A percentile compares a stretch with the other conserved stretches of the same genome.
Conservation (phyloP, 805 yeast genomes). For the Lipomyces japonicus region DNA sequence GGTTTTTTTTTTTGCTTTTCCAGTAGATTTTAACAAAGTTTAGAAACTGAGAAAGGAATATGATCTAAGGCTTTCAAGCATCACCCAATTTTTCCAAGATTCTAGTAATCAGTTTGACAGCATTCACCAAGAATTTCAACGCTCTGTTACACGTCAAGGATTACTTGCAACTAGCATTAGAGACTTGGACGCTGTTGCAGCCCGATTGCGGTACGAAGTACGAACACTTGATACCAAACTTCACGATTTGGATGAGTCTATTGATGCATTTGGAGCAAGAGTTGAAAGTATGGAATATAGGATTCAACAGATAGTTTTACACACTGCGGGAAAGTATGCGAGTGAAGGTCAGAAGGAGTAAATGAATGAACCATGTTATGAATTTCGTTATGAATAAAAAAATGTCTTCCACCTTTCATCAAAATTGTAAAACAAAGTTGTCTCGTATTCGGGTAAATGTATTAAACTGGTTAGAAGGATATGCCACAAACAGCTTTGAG, state of each 20-base stretch:
- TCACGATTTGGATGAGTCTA: conserved; percentile 63
- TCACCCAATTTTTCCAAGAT: conserved; percentile 28
- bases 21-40: neutral
- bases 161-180: conserved; percentile 37
- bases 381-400: no score
- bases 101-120: conserved; percentile 18
- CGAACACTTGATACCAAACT: conserved; percentile 56
- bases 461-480: no score
- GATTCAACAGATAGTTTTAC: no score
- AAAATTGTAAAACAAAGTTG: no score
- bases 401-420: no score
- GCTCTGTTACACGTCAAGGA: conserved; percentile 27
- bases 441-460: no score
- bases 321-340: no score
- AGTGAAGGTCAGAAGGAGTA: no score
- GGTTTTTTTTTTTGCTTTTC: neutral
- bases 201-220: conserved; percentile 63
- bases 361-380: no score
- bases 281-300: conserved; percentile 38
- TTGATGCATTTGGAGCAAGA: conserved; percentile 44
- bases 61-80: conserved; percentile 2
- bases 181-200: conserved; percentile 54
- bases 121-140: conserved; percentile 22
- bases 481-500: no score
- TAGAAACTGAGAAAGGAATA: conserved; percentile 3